These are phyloP conservation scores for Macrocybe gigantea DNA, from an alignment of 768 basidiomycete genomes.

Conservation along the genomic window DNA sequence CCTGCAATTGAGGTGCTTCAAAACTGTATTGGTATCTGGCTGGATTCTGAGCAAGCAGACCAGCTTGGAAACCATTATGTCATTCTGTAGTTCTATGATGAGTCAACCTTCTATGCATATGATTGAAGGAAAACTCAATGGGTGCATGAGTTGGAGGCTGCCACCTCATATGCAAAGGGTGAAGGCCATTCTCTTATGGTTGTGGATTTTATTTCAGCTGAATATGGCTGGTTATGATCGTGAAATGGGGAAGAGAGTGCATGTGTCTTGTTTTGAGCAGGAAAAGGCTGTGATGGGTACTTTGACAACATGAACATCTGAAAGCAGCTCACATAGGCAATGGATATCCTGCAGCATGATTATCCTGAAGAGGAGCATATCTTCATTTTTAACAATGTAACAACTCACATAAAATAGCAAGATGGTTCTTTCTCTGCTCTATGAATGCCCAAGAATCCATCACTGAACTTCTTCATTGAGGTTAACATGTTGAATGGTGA, in stretches of 20 bases:
- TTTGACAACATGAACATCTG: slow-evolving; percentile 18
- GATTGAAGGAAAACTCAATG: slow-evolving; percentile 17
- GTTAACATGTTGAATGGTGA: slow-evolving; percentile 8
- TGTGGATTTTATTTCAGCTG: slow-evolving; percentile 27
- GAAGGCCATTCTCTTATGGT: slow-evolving; percentile 28
- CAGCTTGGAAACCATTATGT: not conserved
- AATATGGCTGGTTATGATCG: slow-evolving; percentile 21
- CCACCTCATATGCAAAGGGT: slow-evolving; percentile 23
- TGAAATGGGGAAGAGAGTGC: slow-evolving; percentile 13
- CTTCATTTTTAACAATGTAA: slow-evolving; percentile 20
- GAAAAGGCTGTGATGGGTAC: slow-evolving; percentile 17
- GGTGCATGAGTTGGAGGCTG: slow-evolving; percentile 13
- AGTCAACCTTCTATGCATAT: slow-evolving; percentile 31
- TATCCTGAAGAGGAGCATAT: slow-evolving; percentile 17
- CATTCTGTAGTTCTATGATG: slow-evolving; percentile 21
- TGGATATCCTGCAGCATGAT: slow-evolving; percentile 16
- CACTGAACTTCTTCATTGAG: slow-evolving; percentile 5
- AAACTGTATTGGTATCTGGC: slow-evolving; percentile 7
- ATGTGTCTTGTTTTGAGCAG: slow-evolving; percentile 16
- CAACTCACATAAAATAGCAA: slow-evolving; percentile 19
- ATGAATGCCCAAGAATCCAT: slow-evolving; percentile 19
- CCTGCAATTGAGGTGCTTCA: slow-evolving; percentile 7
- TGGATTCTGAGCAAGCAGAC: slow-evolving; percentile 9
- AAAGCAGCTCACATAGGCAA: slow-evolving; percentile 15
- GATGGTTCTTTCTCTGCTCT: slow-evolving; percentile 19